Base-by-base conservation (phyloP, 148 eudicot genomes). In the Persicaria maculosa region DNA sequence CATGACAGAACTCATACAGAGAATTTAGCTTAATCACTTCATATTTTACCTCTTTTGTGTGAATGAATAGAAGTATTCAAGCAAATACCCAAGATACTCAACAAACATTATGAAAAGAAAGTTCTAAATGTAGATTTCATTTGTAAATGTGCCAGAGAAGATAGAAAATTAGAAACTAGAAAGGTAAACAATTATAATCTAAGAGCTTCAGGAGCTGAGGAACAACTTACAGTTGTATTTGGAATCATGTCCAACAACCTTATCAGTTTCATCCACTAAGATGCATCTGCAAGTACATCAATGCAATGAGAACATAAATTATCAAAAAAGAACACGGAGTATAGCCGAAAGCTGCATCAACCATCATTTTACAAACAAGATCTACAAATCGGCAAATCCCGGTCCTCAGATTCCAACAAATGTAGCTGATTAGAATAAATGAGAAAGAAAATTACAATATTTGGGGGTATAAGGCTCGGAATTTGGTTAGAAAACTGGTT, bases 251-350 rank as follows among this genome's bases (percentile, higher is more conserved):
- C 98, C 98, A 69, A 91, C 80, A 44, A 93, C 91, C 45, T 74
- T 76, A 72, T 93, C 98, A 76, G 81, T 91, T 83, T 88, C 97
- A 79, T 93, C 97, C 74, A 93, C 98, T 88, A 93, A 82, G 77
- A 93, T 93, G 74, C 97, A 93, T 71, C 98, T 93, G 93, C 86
- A 83, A 80, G 15, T n/a, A 76, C 36, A 50, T 22, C 25, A 47
- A 46, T 5, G 40, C 54, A 50, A 72, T 19, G 25, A 22, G 45
- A 43, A 55, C 57, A 72, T 47, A 7, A 17, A 71, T 7, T 71
- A 64, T 31, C 69, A 36, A 64, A n/a, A 36, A 40, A 61, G 4
- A 22, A 9, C 65, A 59, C 9, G 44, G 67, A 61, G 44, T 61
- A 31, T 31, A 25, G 16, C 3, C 14, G 17, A 65, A 40, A 65